Percentiles rank a stretch among this genome's conserved stretches.
These are phyloP conservation scores for Peniophora sp. DNA, from an alignment of 1,284 basidiomycete genomes.

Conservation along the genomic window DNA sequence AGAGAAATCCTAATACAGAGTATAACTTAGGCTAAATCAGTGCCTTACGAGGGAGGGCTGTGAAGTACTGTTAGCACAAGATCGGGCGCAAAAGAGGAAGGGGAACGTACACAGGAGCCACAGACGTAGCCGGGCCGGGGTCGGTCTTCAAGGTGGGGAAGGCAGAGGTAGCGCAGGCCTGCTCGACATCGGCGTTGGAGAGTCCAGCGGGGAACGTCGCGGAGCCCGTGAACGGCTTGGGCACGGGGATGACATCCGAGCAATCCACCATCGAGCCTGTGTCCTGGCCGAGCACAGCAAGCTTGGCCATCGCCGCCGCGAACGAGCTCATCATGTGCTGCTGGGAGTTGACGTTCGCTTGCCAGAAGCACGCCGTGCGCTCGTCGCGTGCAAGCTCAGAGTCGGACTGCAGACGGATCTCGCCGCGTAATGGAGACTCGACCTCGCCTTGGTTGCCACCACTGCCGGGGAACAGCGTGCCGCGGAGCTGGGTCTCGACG, in stretches of 20 bases:
- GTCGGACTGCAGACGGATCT: conserved; percentile 36
- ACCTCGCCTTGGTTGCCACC: conserved; percentile 28
- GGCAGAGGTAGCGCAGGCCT: conserved; percentile 14
- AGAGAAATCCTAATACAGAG: too few species aligned
- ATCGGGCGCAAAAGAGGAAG: conserved; percentile 7
- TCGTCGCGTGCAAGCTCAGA: conserved; percentile 19
- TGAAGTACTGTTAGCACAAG: conserved; percentile 5
- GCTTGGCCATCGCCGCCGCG: conserved; percentile 27
- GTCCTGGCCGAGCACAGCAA: conserved; percentile 27
- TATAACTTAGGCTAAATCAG: conserved; percentile 10
- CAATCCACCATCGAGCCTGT: conserved; percentile 24
- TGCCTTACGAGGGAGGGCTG: conserved; percentile 3
- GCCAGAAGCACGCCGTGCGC: conserved; percentile 29
- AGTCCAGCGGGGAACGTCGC: conserved; percentile 28
- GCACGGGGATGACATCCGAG: conserved; percentile 29
- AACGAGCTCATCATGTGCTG: conserved; percentile 23
- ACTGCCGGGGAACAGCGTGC: conserved; percentile 25
- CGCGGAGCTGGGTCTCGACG: conserved; percentile 28
- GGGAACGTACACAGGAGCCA: conserved; percentile 11
- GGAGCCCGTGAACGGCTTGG: conserved; percentile 16
- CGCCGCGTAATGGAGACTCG: conserved; percentile 26
- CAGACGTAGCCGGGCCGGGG: conserved; percentile 10
- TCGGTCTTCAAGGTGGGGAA: conserved; percentile 13
- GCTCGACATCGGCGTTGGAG: conserved; percentile 25
- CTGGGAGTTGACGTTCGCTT: conserved; percentile 28